Evolutionary conservation across 495 filamentous ascomycete genomes (phyloP).

Genomic region (Cercophora samala): DNA sequence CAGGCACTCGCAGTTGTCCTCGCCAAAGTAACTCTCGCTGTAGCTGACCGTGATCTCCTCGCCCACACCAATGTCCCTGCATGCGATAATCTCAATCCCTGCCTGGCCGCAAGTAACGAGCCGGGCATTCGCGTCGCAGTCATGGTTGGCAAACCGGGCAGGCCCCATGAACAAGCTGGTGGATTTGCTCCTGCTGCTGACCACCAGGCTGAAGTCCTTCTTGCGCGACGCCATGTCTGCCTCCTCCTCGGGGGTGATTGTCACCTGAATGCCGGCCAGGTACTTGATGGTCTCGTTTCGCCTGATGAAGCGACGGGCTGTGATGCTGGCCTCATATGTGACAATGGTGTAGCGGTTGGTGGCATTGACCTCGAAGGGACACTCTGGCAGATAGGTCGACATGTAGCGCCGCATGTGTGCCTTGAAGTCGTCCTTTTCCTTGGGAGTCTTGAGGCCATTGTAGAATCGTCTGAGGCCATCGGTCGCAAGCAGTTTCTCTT

Average conservation of each 20-base stretch:
- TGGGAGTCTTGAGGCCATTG: constrained; percentile 61
- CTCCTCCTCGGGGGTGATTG: constrained; percentile 88
- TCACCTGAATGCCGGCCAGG: constrained; percentile 80
- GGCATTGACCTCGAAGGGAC: constrained; percentile 87
- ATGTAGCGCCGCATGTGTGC: constrained; percentile 87
- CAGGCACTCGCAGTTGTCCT: constrained; percentile 91
- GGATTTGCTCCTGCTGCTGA: constrained; percentile 83
- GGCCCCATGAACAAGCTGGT: constrained; percentile 90
- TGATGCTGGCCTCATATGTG: constrained; percentile 80
- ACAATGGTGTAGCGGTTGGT: constrained; percentile 95
- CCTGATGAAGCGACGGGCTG: constrained; percentile 73
- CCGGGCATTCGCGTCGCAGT: constrained; percentile 88
- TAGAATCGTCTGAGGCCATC: constrained; percentile 69
- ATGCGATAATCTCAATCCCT: constrained; percentile 82
- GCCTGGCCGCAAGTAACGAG: constrained; percentile 76
- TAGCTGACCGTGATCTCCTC: constrained; percentile 97
- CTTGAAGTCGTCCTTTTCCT: constrained; percentile 84
- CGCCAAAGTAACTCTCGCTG: constrained; percentile 93
- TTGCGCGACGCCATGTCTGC: constrained; percentile 68
- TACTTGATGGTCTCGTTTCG: constrained; percentile 87
- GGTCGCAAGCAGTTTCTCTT: constrained; percentile 67
- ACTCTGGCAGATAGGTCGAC: constrained; percentile 87
- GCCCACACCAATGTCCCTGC: constrained; percentile 73
- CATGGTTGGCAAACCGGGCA: constrained; percentile 94
- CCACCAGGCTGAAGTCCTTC: constrained; percentile 94